Conservation (phyloP, 2,329 filamentous ascomycete species). For the Trichoderma aggressivum region DNA sequence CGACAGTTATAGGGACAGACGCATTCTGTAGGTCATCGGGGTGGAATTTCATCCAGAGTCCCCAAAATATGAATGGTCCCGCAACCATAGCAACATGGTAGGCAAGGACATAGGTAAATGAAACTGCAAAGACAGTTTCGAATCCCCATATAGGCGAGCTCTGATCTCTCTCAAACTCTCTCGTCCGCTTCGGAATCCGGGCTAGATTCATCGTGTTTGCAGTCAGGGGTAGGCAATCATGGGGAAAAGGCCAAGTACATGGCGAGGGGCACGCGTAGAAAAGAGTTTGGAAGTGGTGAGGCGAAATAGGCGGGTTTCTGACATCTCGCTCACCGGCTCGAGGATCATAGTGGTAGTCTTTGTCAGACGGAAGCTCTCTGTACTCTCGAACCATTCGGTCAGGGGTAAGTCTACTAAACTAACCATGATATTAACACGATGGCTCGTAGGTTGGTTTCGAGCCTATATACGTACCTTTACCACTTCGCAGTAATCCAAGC, state of each 20-base stretch:
- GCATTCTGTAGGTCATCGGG: not conserved
- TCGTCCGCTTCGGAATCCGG: not conserved
- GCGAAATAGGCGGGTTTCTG: not conserved
- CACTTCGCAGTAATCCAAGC: not conserved
- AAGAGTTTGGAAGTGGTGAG: not conserved
- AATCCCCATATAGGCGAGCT: not conserved
- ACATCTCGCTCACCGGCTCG: not conserved
- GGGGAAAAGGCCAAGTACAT: not conserved
- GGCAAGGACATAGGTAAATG: not conserved
- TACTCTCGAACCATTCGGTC: not conserved
- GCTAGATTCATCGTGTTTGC: not conserved
- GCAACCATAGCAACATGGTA: not conserved
- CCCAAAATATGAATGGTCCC: not conserved
- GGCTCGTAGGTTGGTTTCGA: not conserved
- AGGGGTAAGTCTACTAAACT: not conserved
- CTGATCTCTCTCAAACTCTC: not conserved
- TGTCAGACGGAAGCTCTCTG: not conserved
- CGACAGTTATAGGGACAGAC: not conserved
- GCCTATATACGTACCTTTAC: not conserved
- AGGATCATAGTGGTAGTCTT: not conserved
- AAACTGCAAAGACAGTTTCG: not conserved
- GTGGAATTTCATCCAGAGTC: not conserved
- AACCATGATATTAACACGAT: not conserved
- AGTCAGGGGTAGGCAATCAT: not conserved
- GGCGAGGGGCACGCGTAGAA: not conserved